Evolutionary conservation across 2,329 filamentous ascomycete species (phyloP), one percentile per base, ranked within the genome.

Genomic region (Stenocarpella maydis): DNA sequence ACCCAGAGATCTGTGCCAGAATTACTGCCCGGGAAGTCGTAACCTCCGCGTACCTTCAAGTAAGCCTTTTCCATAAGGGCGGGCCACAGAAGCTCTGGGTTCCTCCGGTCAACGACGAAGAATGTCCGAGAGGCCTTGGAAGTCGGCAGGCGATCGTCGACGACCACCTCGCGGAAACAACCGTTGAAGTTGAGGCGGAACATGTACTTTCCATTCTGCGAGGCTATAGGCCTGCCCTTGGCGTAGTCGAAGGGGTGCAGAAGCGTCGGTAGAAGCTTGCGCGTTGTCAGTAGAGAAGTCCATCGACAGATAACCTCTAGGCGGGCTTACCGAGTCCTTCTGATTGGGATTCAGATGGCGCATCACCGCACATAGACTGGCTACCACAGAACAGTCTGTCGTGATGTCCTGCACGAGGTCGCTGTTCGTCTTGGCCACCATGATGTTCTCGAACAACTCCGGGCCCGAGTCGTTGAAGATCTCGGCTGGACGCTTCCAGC

Each of bases 21-120:
- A 78, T 98, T 98, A 76, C 96, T 98, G 9, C 96, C 96, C 0
- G 96, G 95, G 73, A 99, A 99, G 76, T 99, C 95, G 78, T 99
- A 99, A 41, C 96, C 96, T 34, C 96, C 96, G 68, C 95, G 89
- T 14, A 98, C 89, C 82, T 98, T 99, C 1, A 99, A 84, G 74
- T 99, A 99, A 0, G 96, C 96, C 77, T 99, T 99, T 78, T 99
- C 96, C 19, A 98, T 83, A 5, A 99, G 84, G 2, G 95, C 94
- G 7, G 96, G 96, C 94, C 95, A 98, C 17, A 98, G 81, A 17
- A 97, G 84, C n/a, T 82, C 85, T 4, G 92, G 91, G 72, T 97
- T 94, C 50, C 90, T 90, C 43, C 94, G 88, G 75, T 98, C 95
- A 54, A 97, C 87, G 12, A 98, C 95, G 78, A 97, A 94, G 3